A percentile compares a stretch with the other conserved stretches of the same genome.
phyloP scores from a whole-genome alignment of 805 yeast species.

The Starmerella etchellsii region DNA sequence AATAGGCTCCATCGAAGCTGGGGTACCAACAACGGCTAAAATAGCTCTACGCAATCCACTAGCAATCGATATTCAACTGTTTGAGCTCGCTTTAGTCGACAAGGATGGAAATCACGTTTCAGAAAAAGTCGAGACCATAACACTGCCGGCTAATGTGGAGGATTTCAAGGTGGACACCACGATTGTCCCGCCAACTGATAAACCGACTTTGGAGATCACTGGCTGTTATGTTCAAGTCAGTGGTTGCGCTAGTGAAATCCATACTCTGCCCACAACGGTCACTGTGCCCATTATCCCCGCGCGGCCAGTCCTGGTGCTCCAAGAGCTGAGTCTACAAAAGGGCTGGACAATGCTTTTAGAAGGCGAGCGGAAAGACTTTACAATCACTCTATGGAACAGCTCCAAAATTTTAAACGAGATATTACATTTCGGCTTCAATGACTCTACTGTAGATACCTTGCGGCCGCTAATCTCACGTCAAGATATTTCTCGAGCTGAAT shows the following conservation, averaged over 20 bases:
- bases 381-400: conserved; percentile 42
- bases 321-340: conserved; percentile 42
- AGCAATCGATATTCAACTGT: conserved; percentile 54
- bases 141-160: conserved; percentile 22
- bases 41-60: conserved; percentile 66
- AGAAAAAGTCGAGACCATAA: conserved; percentile 19
- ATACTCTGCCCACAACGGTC: conserved; percentile 15
- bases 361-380: conserved; percentile 50
- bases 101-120: conserved; percentile 17
- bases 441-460: conserved; percentile 57
- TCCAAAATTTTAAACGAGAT: conserved; percentile 45
- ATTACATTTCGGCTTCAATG: conserved; percentile 51
- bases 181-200: conserved; percentile 27
- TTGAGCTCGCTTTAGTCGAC: conserved; percentile 24
- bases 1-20: conserved; percentile 36
- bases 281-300: conserved; percentile 29
- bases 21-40: conserved; percentile 48
- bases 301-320: conserved; percentile 51
- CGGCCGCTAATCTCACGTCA: conserved; percentile 38
- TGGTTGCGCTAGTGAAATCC: conserved; percentile 38
- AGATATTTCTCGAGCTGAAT: conserved; percentile 43
- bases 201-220: conserved; percentile 38
- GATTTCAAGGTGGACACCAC: conserved; percentile 18
- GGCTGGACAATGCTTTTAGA: conserved; percentile 66
- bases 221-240: conserved; percentile 42